Base-by-base conservation (phyloP, 2,329 filamentous ascomycete species). In the Colletotrichum truncatum region DNA sequence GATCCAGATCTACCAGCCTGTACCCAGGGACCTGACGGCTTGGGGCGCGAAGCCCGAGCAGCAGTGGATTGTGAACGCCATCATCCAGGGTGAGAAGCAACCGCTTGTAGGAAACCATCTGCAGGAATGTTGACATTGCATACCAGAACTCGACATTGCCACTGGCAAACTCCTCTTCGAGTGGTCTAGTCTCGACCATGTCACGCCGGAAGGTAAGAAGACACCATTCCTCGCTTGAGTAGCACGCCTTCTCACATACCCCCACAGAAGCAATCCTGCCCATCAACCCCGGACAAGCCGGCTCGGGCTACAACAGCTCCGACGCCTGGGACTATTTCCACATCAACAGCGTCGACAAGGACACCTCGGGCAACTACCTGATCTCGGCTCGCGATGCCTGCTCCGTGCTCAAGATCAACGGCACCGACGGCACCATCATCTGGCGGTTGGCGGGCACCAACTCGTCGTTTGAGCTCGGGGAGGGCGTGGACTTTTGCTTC, bases 61-160 rank as follows among this genome's bases (percentile, higher is more conserved):
- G 70, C 81, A 85, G 63, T 87, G 85, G 85, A 85, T 87, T 70
- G 83, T 86, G 3, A 80, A 87, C 73, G 81, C 81, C 3, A 82
- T 82, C 25, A 80, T 87, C 59, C 85, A 87, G 74, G 84, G 84
- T 85, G 68, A 6, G 72, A 57, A n/a, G n/a, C n/a, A n/a, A n/a
- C 30, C 12, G 18, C 5, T 34, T 21, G 18, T 1, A 1, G 1
- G 1, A 5, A 11, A 36, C 7, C 8, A n/a, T 3, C 3, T 16
- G 21, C 1, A 11, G 0, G 30, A 4, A 6, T n/a, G 25, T 30
- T 63, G 41, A 58, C 18, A 14, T 14, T 4, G 2, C 3, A 6
- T 6, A 4, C 12, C n/a, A 63, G 84, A 87, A 72, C 76, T 87
- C 30, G 80, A 86, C 67, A 77, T 86, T n/a, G 79, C 78, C 9